Conservation (phyloP, 495 filamentous ascomycete genomes). For the Amphirosellinia nigrospora region DNA sequence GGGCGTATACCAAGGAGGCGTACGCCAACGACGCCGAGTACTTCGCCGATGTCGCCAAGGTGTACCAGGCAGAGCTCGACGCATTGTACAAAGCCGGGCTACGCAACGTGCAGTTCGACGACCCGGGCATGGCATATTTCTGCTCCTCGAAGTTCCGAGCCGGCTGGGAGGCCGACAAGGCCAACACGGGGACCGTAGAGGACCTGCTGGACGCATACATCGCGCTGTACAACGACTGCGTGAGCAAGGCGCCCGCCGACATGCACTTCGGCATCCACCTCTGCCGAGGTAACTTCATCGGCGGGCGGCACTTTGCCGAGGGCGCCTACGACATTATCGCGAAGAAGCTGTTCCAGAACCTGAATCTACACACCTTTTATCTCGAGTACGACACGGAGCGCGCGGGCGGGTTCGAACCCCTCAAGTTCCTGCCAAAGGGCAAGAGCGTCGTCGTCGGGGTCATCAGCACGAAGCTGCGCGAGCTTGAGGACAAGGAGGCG, state of each 20-base stretch:
- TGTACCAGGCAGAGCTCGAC: conserved; percentile 68
- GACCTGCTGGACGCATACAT: conserved; percentile 77
- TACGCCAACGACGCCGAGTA: conserved; percentile 73
- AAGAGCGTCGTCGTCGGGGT: conserved; percentile 81
- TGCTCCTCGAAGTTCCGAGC: conserved; percentile 76
- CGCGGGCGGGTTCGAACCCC: conserved; percentile 78
- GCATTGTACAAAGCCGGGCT: conserved; percentile 72
- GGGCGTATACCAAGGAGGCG: conserved; percentile 68
- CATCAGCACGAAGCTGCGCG: conserved; percentile 74
- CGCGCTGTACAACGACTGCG: conserved; percentile 75
- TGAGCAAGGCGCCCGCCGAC: conserved; percentile 67
- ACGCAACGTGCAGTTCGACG: conserved; percentile 76
- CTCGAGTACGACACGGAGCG: conserved; percentile 83
- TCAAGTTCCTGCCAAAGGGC: conserved; percentile 71
- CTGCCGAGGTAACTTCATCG: conserved; percentile 82
- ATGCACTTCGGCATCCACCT: conserved; percentile 79
- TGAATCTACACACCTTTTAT: conserved; percentile 80
- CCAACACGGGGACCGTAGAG: conserved; percentile 60
- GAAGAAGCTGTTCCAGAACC: conserved; percentile 75
- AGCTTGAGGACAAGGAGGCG: conserved; percentile 76
- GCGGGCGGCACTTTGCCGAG: conserved; percentile 78
- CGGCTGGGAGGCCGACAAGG: conserved; percentile 67
- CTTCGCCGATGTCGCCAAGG: conserved; percentile 75
- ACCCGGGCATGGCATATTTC: conserved; percentile 81
- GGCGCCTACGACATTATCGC: conserved; percentile 83